A percentile compares a stretch with the other conserved stretches of the same genome.
These are phyloP conservation scores for Xerocomellus chrysenteron DNA, from an alignment of 768 basidiomycete species.

Conservation along the genomic window DNA sequence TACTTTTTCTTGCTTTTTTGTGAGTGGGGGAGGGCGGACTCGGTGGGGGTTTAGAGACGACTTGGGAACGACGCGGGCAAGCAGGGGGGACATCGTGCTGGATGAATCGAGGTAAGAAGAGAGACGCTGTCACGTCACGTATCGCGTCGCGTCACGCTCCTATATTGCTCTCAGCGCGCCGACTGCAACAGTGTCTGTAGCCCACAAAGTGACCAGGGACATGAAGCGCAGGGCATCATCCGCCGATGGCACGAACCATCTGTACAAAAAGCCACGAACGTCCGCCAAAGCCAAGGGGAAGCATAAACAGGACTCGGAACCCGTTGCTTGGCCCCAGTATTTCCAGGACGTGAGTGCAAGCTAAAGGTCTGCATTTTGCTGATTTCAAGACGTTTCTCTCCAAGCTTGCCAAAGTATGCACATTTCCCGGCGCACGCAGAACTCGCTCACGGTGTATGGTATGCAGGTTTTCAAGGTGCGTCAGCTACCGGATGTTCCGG, in stretches of 20 bases:
- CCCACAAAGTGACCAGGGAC: neutral
- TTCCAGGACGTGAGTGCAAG: conserved; percentile 48
- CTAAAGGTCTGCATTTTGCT: neutral
- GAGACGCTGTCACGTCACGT: conserved; percentile 15
- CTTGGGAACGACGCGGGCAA: conserved; percentile 40
- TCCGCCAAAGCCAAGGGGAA: conserved; percentile 17
- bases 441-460: neutral
- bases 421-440: too few relatives aligned
- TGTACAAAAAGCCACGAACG: conserved; percentile 18
- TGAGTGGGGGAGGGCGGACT: conserved; percentile 33
- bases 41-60: conserved; percentile 22
- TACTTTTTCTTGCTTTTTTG: conserved; percentile 27
- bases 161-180: neutral
- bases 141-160: conserved; percentile 22
- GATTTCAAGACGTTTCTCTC: conserved; percentile 1
- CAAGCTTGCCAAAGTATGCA: conserved; percentile 61
- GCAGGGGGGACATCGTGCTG: conserved; percentile 14
- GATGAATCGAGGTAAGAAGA: neutral
- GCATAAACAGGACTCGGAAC: conserved; percentile 7
- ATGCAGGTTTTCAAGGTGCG: conserved; percentile 46
- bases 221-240: conserved; percentile 18
- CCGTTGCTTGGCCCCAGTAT: conserved; percentile 56
- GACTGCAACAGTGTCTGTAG: too few relatives aligned
- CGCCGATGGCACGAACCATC: neutral
- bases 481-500: neutral